A percentile compares a stretch with the other conserved stretches of the same genome.
These are phyloP conservation scores for Crucibulum laeve DNA, from an alignment of 768 basidiomycete species.

Conservation along the genomic window DNA sequence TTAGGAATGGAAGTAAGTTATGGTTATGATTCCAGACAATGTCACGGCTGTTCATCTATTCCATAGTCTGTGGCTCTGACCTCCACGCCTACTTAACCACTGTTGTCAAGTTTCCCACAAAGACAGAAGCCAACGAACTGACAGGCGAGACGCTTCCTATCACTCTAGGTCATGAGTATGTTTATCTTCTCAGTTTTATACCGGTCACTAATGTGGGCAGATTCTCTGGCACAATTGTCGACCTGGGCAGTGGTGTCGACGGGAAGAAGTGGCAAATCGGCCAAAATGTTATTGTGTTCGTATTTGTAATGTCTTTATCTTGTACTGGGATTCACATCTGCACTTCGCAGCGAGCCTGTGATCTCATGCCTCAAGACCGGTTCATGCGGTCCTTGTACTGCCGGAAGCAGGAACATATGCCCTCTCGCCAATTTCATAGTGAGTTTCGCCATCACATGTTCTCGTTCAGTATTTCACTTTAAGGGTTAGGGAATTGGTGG, in stretches of 20 bases:
- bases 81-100: conserved; percentile 35
- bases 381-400: conserved; percentile 27
- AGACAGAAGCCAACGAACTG: conserved; percentile 25
- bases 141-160: conserved; percentile 36
- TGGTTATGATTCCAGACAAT: background rate
- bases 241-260: conserved; percentile 27
- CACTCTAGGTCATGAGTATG: conserved; percentile 43
- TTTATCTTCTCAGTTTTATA: background rate
- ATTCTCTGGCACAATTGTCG: conserved; percentile 30
- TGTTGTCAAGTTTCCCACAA: conserved; percentile 23
- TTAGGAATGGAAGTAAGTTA: conserved; percentile 28
- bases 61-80: conserved; percentile 41
- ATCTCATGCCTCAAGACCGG: conserved; percentile 30
- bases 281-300: conserved; percentile 28
- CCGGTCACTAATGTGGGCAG: conserved; percentile 12
- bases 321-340: background rate
- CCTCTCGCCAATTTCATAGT: conserved; percentile 28
- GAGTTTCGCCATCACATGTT: conserved; percentile 8
- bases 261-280: conserved; percentile 26
- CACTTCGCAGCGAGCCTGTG: conserved; percentile 32
- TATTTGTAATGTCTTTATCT: conserved; percentile 4
- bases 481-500: conserved; percentile 29
- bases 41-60: background rate
- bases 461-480: background rate
- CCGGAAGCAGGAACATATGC: conserved; percentile 29